Conservation (phyloP, 164 flowering plant genomes). For the Sedum album region DNA sequence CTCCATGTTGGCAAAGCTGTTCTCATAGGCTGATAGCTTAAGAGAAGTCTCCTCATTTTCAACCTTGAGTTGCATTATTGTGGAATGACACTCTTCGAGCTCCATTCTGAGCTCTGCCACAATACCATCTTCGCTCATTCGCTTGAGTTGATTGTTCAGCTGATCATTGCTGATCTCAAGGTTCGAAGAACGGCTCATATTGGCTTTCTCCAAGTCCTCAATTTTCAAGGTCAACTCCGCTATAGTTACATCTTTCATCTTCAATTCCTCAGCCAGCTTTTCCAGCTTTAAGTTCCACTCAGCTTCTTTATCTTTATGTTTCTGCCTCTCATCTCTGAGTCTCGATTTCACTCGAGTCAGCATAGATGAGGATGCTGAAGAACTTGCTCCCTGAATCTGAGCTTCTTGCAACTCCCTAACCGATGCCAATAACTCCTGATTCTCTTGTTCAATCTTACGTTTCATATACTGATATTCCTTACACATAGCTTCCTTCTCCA, state of each 20-base stretch:
- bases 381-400: slow-evolving; percentile 23
- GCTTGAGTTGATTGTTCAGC: too few relatives aligned
- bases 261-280: slow-evolving; percentile 19
- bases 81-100: slow-evolving; percentile 24
- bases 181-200: too few relatives aligned
- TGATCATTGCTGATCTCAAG: too few relatives aligned
- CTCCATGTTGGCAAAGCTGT: slow-evolving; percentile 23
- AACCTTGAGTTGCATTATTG: slow-evolving; percentile 28
- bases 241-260: slow-evolving; percentile 15
- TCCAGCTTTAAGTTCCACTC: slow-evolving; percentile 29
- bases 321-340: slow-evolving; percentile 27
- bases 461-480: slow-evolving; percentile 42
- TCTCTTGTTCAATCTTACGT: slow-evolving; percentile 37
- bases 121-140: background rate
- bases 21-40: slow-evolving; percentile 28
- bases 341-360: slow-evolving; percentile 21
- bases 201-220: too few relatives aligned
- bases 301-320: slow-evolving; percentile 28
- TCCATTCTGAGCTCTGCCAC: slow-evolving; percentile 15
- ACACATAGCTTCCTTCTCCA: slow-evolving; percentile 29
- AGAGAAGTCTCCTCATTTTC: slow-evolving; percentile 42
- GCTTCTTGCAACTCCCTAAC: slow-evolving; percentile 33
- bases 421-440: slow-evolving; percentile 24
- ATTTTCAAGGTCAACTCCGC: slow-evolving; percentile 22
- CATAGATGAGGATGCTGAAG: slow-evolving; percentile 17